phyloP scores from a whole-genome alignment of 2,329 filamentous ascomycete genomes.

The Cytospora chrysosperma region DNA sequence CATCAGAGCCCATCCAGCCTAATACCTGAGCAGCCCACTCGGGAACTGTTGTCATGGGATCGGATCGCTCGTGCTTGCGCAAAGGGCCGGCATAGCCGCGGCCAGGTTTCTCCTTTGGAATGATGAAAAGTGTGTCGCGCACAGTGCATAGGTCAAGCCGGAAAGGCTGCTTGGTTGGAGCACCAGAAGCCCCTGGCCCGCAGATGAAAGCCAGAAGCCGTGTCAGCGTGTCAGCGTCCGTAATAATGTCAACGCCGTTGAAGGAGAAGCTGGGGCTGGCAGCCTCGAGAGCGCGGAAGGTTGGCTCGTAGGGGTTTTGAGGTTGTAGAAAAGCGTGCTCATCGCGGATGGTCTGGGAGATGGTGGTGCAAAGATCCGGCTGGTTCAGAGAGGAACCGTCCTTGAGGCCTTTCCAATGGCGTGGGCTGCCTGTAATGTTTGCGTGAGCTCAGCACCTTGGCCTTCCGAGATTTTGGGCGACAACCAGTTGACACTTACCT shows the following conservation, averaged over 20 bases:
- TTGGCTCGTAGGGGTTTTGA: slow-evolving; percentile 18
- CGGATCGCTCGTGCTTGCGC: neutral
- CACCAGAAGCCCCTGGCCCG: neutral
- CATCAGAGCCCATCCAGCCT: neutral
- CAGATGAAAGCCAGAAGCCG: slow-evolving; percentile 13
- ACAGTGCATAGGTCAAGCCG: slow-evolving; percentile 20
- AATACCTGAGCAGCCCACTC: slow-evolving; percentile 15
- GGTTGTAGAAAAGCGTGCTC: slow-evolving; percentile 10
- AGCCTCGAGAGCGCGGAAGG: slow-evolving; percentile 15
- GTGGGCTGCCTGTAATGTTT: slow-evolving; percentile 1
- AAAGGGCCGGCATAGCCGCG: slow-evolving; percentile 11
- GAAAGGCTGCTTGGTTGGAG: neutral
- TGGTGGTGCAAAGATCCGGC: neutral
- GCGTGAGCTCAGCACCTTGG: neutral
- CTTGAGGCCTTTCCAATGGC: slow-evolving; percentile 7
- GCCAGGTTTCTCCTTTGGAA: neutral
- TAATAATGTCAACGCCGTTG: slow-evolving; percentile 10
- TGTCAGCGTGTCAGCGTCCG: slow-evolving; percentile 12
- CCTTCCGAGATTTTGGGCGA: neutral
- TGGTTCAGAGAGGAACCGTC: neutral
- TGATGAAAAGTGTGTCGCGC: slow-evolving; percentile 17
- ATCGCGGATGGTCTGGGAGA: neutral
- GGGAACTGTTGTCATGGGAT: neutral
- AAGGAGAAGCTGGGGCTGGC: neutral
- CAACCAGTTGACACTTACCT: slow-evolving; percentile 2